phyloP scores from a whole-genome alignment of 371 early-diverging fungal species.

The Apophysomyces variabilis region DNA sequence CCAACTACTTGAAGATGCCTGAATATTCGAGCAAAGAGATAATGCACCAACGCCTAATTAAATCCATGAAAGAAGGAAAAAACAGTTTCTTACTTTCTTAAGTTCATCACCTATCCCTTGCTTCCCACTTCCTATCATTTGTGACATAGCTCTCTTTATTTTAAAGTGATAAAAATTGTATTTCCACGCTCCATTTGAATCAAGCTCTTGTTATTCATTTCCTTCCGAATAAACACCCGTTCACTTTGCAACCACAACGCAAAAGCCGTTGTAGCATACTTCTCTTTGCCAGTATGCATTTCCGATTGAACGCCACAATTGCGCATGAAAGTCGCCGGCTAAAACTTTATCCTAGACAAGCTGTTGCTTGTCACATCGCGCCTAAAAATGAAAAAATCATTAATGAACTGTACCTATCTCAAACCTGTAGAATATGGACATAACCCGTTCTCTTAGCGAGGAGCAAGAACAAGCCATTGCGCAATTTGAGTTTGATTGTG shows the following conservation, averaged over 20 bases:
- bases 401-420: neutral
- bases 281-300: too few relatives aligned
- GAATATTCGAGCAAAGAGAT: conserved; percentile 77
- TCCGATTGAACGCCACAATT: too few relatives aligned
- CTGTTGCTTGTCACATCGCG: neutral
- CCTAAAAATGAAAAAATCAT: neutral
- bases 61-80: conserved; percentile 88
- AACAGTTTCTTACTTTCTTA: conserved; percentile 83
- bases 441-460: neutral
- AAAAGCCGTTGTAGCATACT: too few relatives aligned
- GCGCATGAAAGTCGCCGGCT: too few relatives aligned
- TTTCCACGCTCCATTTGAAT: neutral
- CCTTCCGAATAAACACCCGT: too few relatives aligned
- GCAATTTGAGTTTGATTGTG: neutral
- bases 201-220: neutral
- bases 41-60: conserved; percentile 65
- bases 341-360: too few relatives aligned
- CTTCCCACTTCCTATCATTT: neutral
- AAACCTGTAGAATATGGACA: neutral
- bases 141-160: conserved; percentile 9
- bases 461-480: neutral
- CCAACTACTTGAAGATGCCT: conserved; percentile 93
- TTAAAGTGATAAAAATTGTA: conserved; percentile 1
- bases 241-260: too few relatives aligned
- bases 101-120: conserved; percentile 6